Evolutionary conservation across 352 stramenopile genomes (phyloP).

Genomic region (Phytopythium boreale): DNA sequence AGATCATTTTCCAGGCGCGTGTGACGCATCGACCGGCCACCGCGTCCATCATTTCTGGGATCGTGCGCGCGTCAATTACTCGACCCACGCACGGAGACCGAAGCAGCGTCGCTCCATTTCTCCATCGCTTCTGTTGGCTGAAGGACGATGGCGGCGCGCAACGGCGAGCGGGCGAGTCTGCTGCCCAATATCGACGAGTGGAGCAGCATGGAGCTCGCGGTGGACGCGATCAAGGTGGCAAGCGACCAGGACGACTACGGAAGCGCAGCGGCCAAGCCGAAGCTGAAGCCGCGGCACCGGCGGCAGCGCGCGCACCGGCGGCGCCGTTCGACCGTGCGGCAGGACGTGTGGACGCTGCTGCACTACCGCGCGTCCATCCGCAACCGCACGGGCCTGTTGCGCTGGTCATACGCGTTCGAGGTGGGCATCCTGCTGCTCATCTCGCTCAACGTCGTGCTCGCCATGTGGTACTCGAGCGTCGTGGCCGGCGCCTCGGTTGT

Average conservation of each 20-base stretch:
- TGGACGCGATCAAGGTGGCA: neutral
- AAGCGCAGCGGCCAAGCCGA: conserved; percentile 7
- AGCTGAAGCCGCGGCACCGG: conserved; percentile 9
- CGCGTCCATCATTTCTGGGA: too few relatives aligned
- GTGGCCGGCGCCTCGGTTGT: conserved; percentile 14
- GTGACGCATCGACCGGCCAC: neutral
- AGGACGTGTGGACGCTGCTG: conserved; percentile 73
- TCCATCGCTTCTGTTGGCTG: neutral
- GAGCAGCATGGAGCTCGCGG: conserved; percentile 1
- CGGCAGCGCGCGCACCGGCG: neutral
- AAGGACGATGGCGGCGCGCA: conserved; percentile 1
- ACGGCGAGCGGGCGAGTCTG: conserved; percentile 3
- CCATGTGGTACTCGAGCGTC: conserved; percentile 56
- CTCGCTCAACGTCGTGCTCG: conserved; percentile 71
- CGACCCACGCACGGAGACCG: too few relatives aligned
- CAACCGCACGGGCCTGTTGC: conserved; percentile 54
- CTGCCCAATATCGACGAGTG: conserved; percentile 10
- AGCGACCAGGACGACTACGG: conserved; percentile 2
- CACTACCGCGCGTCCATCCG: conserved; percentile 68
- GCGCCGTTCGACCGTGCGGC: conserved; percentile 29
- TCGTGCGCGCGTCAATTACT: too few relatives aligned
- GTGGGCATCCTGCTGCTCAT: conserved; percentile 70
- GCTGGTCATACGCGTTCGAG: conserved; percentile 67
- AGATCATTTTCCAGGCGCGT: neutral
- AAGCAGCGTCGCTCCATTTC: too few relatives aligned